Evolutionary conservation across 148 eudicot genomes (phyloP), one percentile per base, ranked within the genome.

Genomic region (Fagopyrum tataricum): DNA sequence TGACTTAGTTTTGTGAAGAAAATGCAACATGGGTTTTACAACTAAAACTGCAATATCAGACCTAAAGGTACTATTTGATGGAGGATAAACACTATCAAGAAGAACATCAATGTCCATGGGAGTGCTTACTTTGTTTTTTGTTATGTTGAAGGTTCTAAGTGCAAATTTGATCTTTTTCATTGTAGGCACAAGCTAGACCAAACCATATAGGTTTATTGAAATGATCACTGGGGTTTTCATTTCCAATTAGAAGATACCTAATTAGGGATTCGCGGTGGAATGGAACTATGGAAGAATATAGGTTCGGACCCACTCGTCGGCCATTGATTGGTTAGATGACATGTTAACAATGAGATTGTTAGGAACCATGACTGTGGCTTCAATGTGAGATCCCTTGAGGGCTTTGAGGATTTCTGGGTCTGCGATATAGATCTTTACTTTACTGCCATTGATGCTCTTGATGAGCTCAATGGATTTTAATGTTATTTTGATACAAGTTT

Each of bases 311-410:
- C 98, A 94, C 5, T 84, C 69, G 68, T 89, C 81, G 5, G 98
- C 85, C 23, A 89, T 71, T 5, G 87, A 78, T 80, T 91, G 98
- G 83, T 83, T 89, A 10, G 84, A 49, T 10, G 93, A 85, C 5
- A 91, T 87, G 76, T 84, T 82, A 73, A 80, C 59, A 37, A 94
- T 85, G 72, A 94, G 78, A 64, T 91, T 74, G 58, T 94, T 94
- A 0, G 97, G 98, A 67, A 94, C 89, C 98, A 94, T 94, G 74
- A 91, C 76, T 3, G 96, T 83, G 76, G 84, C 88, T 53, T 88
- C 88, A 69, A 94, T 64, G 68, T 81, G 62, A 20, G 91, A 89
- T 73, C 80, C 84, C 21, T 78, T 77, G 8, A 91, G 84, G 58
- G 97, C 83, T 21, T 79, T 67, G 20, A 94, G 90, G 76, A 91